These are phyloP conservation scores for Rhodosorus marinus DNA, from an alignment of 23 red algal genomes.

Conservation along the genomic window DNA sequence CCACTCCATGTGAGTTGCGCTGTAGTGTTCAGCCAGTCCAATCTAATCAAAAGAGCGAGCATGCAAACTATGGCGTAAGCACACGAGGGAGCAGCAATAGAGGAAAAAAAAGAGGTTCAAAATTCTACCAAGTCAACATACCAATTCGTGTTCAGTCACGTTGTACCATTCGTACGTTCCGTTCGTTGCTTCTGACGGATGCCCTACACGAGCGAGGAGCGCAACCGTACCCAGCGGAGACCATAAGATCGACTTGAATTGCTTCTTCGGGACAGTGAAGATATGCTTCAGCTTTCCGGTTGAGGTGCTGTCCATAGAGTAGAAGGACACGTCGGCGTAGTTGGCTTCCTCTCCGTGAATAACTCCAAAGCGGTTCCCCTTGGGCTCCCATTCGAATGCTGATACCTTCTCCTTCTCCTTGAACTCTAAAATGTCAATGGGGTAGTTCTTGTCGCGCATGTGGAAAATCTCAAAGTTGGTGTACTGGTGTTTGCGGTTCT, in stretches of 20 bases:
- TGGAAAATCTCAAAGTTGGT: slow-evolving; percentile 94
- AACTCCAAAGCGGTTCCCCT: slow-evolving; percentile 71
- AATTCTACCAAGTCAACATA: no score
- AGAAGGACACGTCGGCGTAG: slow-evolving; percentile 60
- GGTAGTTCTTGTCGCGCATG: slow-evolving; percentile 62
- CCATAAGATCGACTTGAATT: slow-evolving; percentile 63
- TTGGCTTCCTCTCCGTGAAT: slow-evolving; percentile 47
- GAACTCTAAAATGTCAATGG: slow-evolving; percentile 85
- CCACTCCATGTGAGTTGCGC: slow-evolving; percentile 69
- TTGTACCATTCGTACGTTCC: slow-evolving; percentile 84
- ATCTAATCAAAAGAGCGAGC: no score
- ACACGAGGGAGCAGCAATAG: no score
- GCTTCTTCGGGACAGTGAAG: slow-evolving; percentile 57
- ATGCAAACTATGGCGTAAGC: no score
- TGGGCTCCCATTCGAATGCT: slow-evolving; percentile 85
- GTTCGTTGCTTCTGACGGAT: slow-evolving; percentile 32
- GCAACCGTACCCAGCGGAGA: slow-evolving; percentile 71
- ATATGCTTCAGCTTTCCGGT: slow-evolving; percentile 37
- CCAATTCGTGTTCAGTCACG: slow-evolving; percentile 64
- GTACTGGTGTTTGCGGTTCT: slow-evolving; percentile 75
- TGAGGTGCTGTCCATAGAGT: slow-evolving; percentile 42
- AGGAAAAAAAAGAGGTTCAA: no score
- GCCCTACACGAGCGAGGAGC: slow-evolving; percentile 62
- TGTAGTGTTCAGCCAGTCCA: slow-evolving; percentile 70
- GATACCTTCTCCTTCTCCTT: slow-evolving; percentile 57